These are phyloP conservation scores for Fusarium coicis DNA, from an alignment of 2,329 filamentous ascomycete species.

Conservation along the genomic window DNA sequence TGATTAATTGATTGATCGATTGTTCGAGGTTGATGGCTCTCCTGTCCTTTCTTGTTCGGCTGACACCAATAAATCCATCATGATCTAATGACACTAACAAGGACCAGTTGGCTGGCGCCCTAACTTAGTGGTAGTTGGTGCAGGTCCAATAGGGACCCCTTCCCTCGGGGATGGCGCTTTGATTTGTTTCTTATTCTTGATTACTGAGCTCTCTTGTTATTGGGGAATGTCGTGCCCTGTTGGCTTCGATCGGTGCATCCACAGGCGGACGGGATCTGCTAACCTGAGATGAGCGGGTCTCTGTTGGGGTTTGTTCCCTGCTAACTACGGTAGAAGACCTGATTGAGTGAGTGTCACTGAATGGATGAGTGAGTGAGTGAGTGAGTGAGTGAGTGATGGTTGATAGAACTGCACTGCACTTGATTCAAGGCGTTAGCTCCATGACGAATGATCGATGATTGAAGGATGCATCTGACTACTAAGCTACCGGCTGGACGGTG, in stretches of 20 bases:
- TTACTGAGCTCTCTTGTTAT: conserved; percentile 11
- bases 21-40: neutral
- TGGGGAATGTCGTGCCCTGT: neutral
- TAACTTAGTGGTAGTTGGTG: conserved; percentile 11
- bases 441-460: conserved; percentile 28
- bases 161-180: conserved; percentile 31
- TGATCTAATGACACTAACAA: neutral
- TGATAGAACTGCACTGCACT: neutral
- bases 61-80: neutral
- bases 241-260: neutral
- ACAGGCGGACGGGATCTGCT: neutral
- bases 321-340: neutral
- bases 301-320: neutral
- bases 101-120: conserved; percentile 13
- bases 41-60: neutral
- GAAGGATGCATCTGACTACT: conserved; percentile 25
- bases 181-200: conserved; percentile 33
- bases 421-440: conserved; percentile 19
- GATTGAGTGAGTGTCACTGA: neutral
- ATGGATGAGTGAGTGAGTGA: neutral
- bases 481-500: conserved; percentile 19
- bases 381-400: neutral
- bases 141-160: conserved; percentile 34
- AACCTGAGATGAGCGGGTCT: neutral
- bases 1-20: neutral